Conservation (phyloP, 345 rosid species). For the Combretum micranthum region DNA sequence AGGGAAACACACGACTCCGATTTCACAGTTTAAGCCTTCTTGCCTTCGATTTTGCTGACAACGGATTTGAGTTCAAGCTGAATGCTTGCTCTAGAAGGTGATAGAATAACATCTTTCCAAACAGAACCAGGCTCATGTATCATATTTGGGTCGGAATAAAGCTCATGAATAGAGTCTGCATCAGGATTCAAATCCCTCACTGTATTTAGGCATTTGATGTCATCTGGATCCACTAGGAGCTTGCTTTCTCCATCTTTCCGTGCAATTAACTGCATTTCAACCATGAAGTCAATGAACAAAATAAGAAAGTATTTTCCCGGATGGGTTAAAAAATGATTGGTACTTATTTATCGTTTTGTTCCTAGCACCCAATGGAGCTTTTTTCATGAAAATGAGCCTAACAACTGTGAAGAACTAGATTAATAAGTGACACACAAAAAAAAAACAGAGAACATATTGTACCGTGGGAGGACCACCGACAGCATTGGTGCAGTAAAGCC, state of each 20-base stretch:
- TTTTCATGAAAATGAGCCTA: no score
- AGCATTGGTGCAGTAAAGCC: conserved; percentile 76
- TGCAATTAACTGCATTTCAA: conserved; percentile 53
- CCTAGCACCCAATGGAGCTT: no score
- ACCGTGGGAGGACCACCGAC: conserved; percentile 73
- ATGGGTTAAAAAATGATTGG: no score
- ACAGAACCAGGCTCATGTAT: conserved; percentile 43
- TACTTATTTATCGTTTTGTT: no score
- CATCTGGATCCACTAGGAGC: conserved; percentile 61
- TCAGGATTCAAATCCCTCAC: conserved; percentile 41
- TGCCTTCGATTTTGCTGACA: conserved; percentile 35
- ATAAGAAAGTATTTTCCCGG: no score
- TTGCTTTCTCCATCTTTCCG: conserved; percentile 68
- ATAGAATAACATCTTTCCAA: conserved; percentile 50
- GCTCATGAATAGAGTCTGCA: conserved; percentile 65
- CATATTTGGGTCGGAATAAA: conserved; percentile 36
- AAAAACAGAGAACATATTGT: not conserved
- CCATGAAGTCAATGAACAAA: no score
- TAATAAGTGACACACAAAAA: no score
- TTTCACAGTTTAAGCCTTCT: not conserved
- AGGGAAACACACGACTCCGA: not conserved
- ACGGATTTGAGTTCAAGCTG: conserved; percentile 34
- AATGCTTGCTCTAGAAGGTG: conserved; percentile 34
- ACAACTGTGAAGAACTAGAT: no score
- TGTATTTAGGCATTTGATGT: conserved; percentile 34